Evolutionary conservation across 805 yeast species (phyloP).

Genomic region (Pichia gijzeniarum): DNA sequence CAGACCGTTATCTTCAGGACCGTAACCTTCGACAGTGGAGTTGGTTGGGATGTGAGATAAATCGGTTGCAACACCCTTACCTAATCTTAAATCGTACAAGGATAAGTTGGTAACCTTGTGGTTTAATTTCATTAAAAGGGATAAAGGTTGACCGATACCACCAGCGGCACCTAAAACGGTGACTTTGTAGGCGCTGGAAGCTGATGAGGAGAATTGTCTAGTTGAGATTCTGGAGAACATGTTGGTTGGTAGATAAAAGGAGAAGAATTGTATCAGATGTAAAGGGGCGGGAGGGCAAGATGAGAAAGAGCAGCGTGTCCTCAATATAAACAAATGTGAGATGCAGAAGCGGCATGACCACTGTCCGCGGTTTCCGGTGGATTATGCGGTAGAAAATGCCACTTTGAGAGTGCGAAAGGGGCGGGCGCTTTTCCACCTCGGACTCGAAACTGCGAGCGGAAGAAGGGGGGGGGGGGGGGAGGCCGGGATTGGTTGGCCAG

Average conservation of each 20-base stretch:
- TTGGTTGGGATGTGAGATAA: constrained; percentile 90
- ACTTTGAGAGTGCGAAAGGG: too few species aligned
- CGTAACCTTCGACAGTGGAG: constrained; percentile 81
- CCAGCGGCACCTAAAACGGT: constrained; percentile 83
- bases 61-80: constrained; percentile 97
- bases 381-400: too few species aligned
- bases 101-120: constrained; percentile 81
- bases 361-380: background rate
- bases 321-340: background rate
- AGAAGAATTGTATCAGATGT: background rate
- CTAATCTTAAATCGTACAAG: constrained; percentile 83
- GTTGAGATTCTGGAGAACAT: constrained; percentile 51
- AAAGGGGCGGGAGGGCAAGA: background rate
- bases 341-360: background rate
- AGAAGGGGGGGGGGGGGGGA: background rate
- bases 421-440: constrained; percentile 1
- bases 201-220: constrained; percentile 58
- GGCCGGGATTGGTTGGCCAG: too few species aligned
- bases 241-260: too few species aligned
- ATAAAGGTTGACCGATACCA: constrained; percentile 92
- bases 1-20: constrained; percentile 68
- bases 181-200: constrained; percentile 66
- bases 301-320: background rate
- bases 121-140: constrained; percentile 79
- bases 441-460: background rate